Conservation (phyloP, 2,329 filamentous ascomycete genomes). For the Curvularia sp. region DNA sequence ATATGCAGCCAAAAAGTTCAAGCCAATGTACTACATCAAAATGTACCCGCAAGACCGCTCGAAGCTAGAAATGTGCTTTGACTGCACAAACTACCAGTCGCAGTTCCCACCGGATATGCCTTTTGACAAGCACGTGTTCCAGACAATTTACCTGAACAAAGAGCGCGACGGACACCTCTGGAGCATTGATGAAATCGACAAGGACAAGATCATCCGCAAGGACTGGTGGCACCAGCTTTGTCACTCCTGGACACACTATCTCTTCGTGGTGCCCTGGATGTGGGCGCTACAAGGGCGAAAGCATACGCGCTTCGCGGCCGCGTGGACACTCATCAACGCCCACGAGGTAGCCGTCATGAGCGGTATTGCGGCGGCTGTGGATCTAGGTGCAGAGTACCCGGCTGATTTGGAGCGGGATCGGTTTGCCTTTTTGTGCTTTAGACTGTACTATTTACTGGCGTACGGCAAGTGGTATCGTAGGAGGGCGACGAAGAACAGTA, state of each 20-base stretch:
- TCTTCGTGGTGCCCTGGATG: conserved; percentile 72
- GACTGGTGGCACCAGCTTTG: conserved; percentile 74
- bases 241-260: conserved; percentile 68
- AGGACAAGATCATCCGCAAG: conserved; percentile 65
- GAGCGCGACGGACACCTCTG: conserved; percentile 62
- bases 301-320: conserved; percentile 68
- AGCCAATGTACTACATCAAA: conserved; percentile 71
- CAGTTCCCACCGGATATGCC: conserved; percentile 66
- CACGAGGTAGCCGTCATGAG: conserved; percentile 75
- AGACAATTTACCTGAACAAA: conserved; percentile 72
- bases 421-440: conserved; percentile 66
- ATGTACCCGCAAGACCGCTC: conserved; percentile 63
- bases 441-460: conserved; percentile 66
- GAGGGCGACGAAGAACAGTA: conserved; percentile 50
- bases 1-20: conserved; percentile 60
- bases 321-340: conserved; percentile 74
- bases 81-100: conserved; percentile 77
- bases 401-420: conserved; percentile 68
- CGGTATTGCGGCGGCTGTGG: conserved; percentile 73
- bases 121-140: conserved; percentile 70
- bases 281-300: conserved; percentile 73
- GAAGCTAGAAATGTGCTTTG: conserved; percentile 70
- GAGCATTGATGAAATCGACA: conserved; percentile 66
- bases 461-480: conserved; percentile 68
- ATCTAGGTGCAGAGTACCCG: conserved; percentile 69